Evolutionary conservation across 129 eudicot genomes (phyloP).

Genomic region (Lonicera japonica): DNA sequence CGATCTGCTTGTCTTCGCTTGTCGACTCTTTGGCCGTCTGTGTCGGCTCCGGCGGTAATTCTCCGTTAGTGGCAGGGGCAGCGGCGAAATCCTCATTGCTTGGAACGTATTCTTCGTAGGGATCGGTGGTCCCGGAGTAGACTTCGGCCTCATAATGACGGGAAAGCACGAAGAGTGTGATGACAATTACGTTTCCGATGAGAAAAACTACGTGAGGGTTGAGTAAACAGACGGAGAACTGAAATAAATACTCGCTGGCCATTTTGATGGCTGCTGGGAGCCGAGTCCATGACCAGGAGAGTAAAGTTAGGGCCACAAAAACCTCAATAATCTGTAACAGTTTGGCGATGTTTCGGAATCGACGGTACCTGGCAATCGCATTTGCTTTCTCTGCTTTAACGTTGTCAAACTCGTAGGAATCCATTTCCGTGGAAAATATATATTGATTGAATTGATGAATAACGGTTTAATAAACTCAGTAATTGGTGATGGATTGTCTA

Average conservation of each 20-base stretch:
- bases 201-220: conserved; percentile 70
- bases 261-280: conserved; percentile 25
- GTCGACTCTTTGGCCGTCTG: conserved; percentile 6
- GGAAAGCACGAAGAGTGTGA: conserved; percentile 32
- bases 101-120: conserved; percentile 19
- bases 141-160: conserved; percentile 31
- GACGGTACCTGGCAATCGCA: conserved; percentile 53
- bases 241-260: conserved; percentile 21
- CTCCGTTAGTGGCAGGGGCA: too few species aligned
- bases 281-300: conserved; percentile 64
- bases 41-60: background rate
- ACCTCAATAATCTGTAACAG: conserved; percentile 36
- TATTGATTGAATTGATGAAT: background rate
- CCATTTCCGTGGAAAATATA: conserved; percentile 16
- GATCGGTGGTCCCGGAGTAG: conserved; percentile 11
- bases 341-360: conserved; percentile 40
- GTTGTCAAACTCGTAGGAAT: conserved; percentile 15
- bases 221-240: conserved; percentile 19
- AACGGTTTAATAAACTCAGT: background rate
- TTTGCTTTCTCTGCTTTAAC: conserved; percentile 48
- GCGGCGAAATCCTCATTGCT: background rate
- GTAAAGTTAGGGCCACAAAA: conserved; percentile 28
- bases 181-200: conserved; percentile 59
- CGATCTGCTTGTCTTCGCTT: conserved; percentile 26
- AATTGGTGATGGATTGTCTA: background rate